These are phyloP conservation scores for Macrolepiota fuliginosa DNA, from an alignment of 768 basidiomycete species.

Conservation along the genomic window DNA sequence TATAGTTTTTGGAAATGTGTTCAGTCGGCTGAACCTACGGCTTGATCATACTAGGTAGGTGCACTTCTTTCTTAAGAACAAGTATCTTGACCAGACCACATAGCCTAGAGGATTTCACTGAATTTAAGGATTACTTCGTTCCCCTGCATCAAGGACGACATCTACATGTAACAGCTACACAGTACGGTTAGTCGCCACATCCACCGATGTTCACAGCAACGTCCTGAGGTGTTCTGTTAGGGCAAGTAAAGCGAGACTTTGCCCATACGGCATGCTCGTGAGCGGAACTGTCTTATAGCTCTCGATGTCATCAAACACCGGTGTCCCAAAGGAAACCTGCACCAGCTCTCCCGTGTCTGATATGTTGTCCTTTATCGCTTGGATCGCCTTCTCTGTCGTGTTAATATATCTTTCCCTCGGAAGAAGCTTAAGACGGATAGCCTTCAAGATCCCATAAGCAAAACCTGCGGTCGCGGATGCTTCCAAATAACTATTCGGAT, in stretches of 20 bases:
- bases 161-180: constrained; percentile 21
- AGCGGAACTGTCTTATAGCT: constrained; percentile 49
- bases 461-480: constrained; percentile 48
- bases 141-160: constrained; percentile 30
- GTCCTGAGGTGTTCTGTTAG: constrained; percentile 46
- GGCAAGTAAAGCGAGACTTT: constrained; percentile 48
- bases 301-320: constrained; percentile 45
- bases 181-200: neutral
- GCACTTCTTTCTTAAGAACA: no score
- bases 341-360: constrained; percentile 43
- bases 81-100: no score
- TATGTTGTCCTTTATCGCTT: constrained; percentile 42
- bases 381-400: constrained; percentile 36
- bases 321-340: constrained; percentile 52
- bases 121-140: constrained; percentile 34
- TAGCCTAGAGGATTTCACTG: constrained; percentile 27
- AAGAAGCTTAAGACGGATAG: constrained; percentile 40
- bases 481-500: constrained; percentile 49
- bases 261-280: constrained; percentile 59
- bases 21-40: no score
- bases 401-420: constrained; percentile 39
- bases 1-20: no score
- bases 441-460: constrained; percentile 44
- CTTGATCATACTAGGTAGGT: no score
- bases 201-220: constrained; percentile 24